phyloP scores from a whole-genome alignment of 1,139 yeast species.

The Scheffersomyces lignicola region DNA sequence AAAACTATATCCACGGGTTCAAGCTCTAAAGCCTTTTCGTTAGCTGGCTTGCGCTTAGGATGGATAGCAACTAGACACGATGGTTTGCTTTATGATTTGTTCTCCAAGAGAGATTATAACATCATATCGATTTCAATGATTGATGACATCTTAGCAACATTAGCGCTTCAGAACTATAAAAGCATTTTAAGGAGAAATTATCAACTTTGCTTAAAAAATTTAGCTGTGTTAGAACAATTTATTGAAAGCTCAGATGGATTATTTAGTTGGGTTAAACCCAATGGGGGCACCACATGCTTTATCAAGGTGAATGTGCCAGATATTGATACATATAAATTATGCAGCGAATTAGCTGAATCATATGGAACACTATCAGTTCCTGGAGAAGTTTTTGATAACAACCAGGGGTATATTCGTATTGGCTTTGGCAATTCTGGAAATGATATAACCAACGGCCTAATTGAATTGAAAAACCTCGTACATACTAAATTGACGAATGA shows the following conservation, averaged over 20 bases:
- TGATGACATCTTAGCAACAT: conserved; percentile 50
- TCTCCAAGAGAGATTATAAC: conserved; percentile 50
- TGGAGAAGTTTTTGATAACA: conserved; percentile 47
- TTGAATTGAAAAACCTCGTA: no score
- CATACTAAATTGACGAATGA: no score
- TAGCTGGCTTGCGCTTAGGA: conserved; percentile 57
- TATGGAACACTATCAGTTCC: conserved; percentile 46
- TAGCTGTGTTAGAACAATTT: conserved; percentile 34
- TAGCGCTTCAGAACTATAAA: conserved; percentile 37
- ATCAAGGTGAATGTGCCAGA: conserved; percentile 29
- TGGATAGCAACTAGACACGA: conserved; percentile 48
- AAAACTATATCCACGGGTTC: conserved; percentile 52
- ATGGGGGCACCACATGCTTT: conserved; percentile 52
- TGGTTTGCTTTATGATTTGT: conserved; percentile 29
- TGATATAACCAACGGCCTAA: conserved; percentile 28
- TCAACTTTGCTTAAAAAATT: conserved; percentile 36
- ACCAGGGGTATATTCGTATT: conserved; percentile 44
- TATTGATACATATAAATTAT: conserved; percentile 33
- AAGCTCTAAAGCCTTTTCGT: conserved; percentile 54
- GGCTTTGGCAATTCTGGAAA: conserved; percentile 51
- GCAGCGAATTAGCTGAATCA: conserved; percentile 35
- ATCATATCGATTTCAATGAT: conserved; percentile 51
- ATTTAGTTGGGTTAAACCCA: conserved; percentile 44
- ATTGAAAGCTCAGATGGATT: conserved; percentile 29
- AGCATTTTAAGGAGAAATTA: conserved; percentile 39